Evolutionary conservation across 331 rosid species (phyloP).

Genomic region (Quercus phellos): DNA sequence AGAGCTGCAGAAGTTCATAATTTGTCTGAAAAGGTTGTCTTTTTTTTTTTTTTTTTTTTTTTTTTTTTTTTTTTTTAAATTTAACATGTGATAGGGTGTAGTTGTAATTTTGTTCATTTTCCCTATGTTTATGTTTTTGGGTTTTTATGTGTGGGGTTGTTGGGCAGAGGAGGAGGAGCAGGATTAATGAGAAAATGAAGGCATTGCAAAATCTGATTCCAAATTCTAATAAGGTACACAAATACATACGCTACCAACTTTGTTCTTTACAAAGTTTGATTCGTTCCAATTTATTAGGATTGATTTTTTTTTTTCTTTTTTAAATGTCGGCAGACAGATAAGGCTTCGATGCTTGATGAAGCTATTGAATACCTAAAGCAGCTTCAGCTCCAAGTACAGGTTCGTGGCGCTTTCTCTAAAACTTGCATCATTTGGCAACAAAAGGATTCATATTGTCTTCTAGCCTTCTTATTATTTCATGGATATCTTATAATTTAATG

Average conservation of each 20-base stretch:
- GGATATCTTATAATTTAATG: background rate
- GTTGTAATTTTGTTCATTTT: background rate
- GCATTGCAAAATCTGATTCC: slow-evolving; percentile 90
- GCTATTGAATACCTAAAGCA: slow-evolving; percentile 91
- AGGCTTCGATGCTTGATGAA: slow-evolving; percentile 94
- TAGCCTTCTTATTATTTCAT: background rate
- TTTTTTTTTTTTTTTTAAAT: no score
- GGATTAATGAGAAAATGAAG: slow-evolving; percentile 90
- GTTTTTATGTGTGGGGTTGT: slow-evolving; percentile 19
- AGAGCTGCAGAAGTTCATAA: slow-evolving; percentile 96
- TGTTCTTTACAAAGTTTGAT: background rate
- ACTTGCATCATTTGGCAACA: slow-evolving; percentile 8
- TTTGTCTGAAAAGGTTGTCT: slow-evolving; percentile 76
- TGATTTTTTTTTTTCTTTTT: slow-evolving; percentile 5
- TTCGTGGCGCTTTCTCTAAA: slow-evolving; percentile 19
- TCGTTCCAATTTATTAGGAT: background rate
- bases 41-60: background rate
- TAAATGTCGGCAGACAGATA: slow-evolving; percentile 63
- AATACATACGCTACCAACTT: background rate
- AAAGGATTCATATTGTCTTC: background rate
- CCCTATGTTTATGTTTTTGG: slow-evolving; percentile 15
- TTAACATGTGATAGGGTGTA: background rate
- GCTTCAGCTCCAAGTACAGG: slow-evolving; percentile 98
- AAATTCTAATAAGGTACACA: slow-evolving; percentile 70
- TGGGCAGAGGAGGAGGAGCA: slow-evolving; percentile 83